Conservation (phyloP, 1,284 basidiomycete genomes). For the Cutaneotrichosporon dermatis region DNA sequence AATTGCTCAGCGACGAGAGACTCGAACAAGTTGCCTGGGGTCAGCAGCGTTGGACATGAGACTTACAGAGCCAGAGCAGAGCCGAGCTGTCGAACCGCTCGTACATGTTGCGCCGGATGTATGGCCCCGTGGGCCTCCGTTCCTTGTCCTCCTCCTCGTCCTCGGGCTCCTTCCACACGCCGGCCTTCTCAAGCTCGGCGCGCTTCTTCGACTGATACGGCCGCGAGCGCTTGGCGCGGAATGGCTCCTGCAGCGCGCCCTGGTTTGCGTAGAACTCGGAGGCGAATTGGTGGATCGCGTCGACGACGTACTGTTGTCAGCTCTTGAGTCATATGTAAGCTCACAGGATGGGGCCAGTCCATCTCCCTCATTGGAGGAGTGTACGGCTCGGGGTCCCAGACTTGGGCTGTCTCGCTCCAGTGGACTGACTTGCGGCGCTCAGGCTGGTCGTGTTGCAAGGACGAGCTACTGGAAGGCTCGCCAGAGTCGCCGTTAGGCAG, state of each 20-base stretch:
- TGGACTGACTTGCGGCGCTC: no score
- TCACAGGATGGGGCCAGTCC: no score
- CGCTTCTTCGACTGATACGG: neutral
- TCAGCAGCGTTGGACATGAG: neutral
- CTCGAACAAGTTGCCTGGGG: slow-evolving; percentile 28
- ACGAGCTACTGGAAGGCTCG: no score
- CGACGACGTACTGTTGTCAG: no score
- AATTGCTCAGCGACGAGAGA: slow-evolving; percentile 24
- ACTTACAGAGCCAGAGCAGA: no score
- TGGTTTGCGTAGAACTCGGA: neutral
- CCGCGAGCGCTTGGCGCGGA: neutral
- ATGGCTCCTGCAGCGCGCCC: neutral
- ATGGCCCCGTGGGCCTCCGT: neutral
- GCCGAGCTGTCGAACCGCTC: slow-evolving; percentile 30
- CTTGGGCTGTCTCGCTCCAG: no score
- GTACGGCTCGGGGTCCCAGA: no score
- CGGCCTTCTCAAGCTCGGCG: neutral
- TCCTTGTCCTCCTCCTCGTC: neutral
- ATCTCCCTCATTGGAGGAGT: no score
- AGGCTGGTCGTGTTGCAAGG: no score
- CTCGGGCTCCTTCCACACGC: neutral
- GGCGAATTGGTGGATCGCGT: neutral
- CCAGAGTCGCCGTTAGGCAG: no score
- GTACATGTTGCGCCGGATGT: slow-evolving; percentile 29
- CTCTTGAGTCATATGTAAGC: no score